Evolutionary conservation across 768 basidiomycete genomes (phyloP), one percentile per base, ranked within the genome.

Genomic region (Hysterangium stoloniferum): DNA sequence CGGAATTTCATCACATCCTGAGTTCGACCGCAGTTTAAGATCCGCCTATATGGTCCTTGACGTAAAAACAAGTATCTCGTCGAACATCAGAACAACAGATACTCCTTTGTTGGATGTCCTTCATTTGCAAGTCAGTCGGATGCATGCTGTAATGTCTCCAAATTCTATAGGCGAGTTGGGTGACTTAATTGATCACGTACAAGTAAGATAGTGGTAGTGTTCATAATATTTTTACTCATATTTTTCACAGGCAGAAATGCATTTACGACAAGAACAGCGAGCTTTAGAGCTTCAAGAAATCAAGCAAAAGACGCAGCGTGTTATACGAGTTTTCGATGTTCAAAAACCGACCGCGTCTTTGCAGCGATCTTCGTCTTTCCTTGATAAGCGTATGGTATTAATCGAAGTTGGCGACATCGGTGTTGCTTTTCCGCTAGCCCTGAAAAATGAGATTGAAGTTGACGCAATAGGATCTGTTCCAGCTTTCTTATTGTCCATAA

Each of bases 111-210:
- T 29, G 5, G 62, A 57, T 28, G 24, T 48, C n/a, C 41, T 88
- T 24, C 69, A 79, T 31, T 53, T 92, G 27, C 64, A 69, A 1
- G 66, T 94, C 20, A 79, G 77, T 6, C 88, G 85, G 64, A 79
- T 91, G 2, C 90, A 97, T 59, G 92, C 94, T 1, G 86, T 95
- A 29, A 84, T 96, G 85, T 92, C 93, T 63, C 84, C 94, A 8
- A 89, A 88, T 56, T 94, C 95, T 0, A 83, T 97, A 45, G 84
- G 85, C 19, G 88, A 95, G 61, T 70, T 97, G 6, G 88, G 85
- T 13, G 94, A 97, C 62, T 89, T 92, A 55, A 65, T 91, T 34
- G 91, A 95, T 61, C 75, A 90, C 57, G 70, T 90, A 35, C 89
- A 88, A 75, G 89, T 84, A 68, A 38, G 41, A 54, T 37, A 9